Conservation (phyloP, 2,329 filamentous ascomycete genomes). For the Cercospora sp. region DNA sequence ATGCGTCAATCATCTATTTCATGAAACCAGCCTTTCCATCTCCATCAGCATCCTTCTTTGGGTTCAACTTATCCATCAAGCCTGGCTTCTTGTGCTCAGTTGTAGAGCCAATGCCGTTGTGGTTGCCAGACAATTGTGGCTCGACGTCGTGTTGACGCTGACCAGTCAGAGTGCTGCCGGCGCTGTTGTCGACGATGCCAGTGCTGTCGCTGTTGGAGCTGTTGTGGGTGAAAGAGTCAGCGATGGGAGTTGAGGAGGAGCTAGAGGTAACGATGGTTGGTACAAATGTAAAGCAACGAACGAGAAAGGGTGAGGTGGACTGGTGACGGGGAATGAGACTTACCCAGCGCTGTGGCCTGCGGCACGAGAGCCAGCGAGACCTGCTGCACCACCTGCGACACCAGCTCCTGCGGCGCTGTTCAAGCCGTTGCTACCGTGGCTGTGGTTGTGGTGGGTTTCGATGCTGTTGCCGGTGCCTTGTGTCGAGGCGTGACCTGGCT, state of each 20-base stretch:
- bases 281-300: too few relatives aligned
- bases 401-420: background rate
- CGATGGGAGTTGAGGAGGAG: conserved; percentile 3
- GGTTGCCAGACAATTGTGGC: background rate
- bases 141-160: conserved; percentile 10
- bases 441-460: conserved; percentile 15
- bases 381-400: background rate
- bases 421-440: conserved; percentile 7
- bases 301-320: too few relatives aligned
- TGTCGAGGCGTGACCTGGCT: conserved; percentile 12
- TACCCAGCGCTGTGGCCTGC: conserved; percentile 4
- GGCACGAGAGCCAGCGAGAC: conserved; percentile 4
- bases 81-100: conserved; percentile 44
- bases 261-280: background rate
- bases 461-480: conserved; percentile 12
- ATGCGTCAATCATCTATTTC: conserved; percentile 40
- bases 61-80: conserved; percentile 57
- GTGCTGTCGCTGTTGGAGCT: background rate
- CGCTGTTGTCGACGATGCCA: background rate
- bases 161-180: background rate
- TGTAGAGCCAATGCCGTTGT: conserved; percentile 11
- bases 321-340: background rate
- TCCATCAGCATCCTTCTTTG: conserved; percentile 53
- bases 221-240: conserved; percentile 3
- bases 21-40: conserved; percentile 59